phyloP scores from a whole-genome alignment of 208 protist genomes.

The Crithidia acanthocephali region DNA sequence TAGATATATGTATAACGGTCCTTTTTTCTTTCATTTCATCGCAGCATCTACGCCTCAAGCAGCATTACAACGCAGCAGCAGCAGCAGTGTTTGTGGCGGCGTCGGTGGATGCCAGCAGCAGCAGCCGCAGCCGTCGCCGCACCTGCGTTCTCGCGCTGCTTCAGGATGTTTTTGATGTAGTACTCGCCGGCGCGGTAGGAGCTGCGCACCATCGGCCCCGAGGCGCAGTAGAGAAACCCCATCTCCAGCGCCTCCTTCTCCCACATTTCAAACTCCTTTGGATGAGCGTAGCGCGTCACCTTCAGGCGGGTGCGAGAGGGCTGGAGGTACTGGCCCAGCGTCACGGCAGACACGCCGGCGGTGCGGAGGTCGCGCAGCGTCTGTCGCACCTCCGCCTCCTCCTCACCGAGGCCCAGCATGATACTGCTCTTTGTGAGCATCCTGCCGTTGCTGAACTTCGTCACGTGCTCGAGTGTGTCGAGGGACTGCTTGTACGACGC shows the following conservation, averaged over 20 bases:
- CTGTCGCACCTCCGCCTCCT: constrained; percentile 95
- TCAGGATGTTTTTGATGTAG: constrained; percentile 95
- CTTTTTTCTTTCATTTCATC: too few relatives aligned
- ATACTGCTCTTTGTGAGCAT: constrained; percentile 98
- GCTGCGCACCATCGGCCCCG: constrained; percentile 95
- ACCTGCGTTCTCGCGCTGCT: constrained; percentile 48
- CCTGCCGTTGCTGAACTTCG: constrained; percentile 70
- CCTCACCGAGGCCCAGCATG: constrained; percentile 98
- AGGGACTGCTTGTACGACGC: constrained; percentile 97
- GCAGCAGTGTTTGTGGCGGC: constrained; percentile 11
- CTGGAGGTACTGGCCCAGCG: constrained; percentile 98
- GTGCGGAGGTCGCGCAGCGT: constrained; percentile 94
- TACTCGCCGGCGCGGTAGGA: constrained; percentile 97
- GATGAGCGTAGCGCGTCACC: constrained; percentile 96
- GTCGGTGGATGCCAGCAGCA: neutral
- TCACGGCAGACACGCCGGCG: constrained; percentile 94
- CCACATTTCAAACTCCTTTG: constrained; percentile 97
- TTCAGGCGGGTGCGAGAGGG: constrained; percentile 97
- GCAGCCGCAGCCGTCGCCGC: neutral
- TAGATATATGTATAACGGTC: too few relatives aligned
- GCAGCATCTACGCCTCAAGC: neutral
- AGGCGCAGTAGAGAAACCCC: constrained; percentile 98
- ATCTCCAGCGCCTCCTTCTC: constrained; percentile 92
- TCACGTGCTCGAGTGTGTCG: constrained; percentile 92
- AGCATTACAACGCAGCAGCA: constrained; percentile 12